phyloP scores from a whole-genome alignment of 176 grass and related monocot genomes.

The maize (Zea mays) region Zm-B73-REFERENCE-NAM-5.0 NC_050105.1:98439001-98439500 shows the following conservation, averaged over 20 bases:
- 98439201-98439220: slow-evolving; percentile 20
- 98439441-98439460: background rate
- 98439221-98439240: background rate
- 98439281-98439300: background rate
- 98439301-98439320: slow-evolving; percentile 2
- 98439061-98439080: background rate
- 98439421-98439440: background rate
- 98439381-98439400: background rate
- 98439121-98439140: background rate
- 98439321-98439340: slow-evolving; percentile 6
- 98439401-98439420: slow-evolving; percentile 1
- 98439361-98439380: background rate
- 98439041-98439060: slow-evolving; percentile 12
- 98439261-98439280: background rate
- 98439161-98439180: background rate
- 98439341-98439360: background rate
- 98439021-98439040: slow-evolving; percentile 9
- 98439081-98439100: background rate
- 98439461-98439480: slow-evolving; percentile 1
- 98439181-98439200: background rate
- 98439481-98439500: slow-evolving; percentile 12
- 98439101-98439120: slow-evolving; percentile 13
- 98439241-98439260: too few species aligned
- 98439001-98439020: background rate
- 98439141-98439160: slow-evolving; percentile 17